Conservation (phyloP, 306 rosid species). For the Quercus gilva region DNA sequence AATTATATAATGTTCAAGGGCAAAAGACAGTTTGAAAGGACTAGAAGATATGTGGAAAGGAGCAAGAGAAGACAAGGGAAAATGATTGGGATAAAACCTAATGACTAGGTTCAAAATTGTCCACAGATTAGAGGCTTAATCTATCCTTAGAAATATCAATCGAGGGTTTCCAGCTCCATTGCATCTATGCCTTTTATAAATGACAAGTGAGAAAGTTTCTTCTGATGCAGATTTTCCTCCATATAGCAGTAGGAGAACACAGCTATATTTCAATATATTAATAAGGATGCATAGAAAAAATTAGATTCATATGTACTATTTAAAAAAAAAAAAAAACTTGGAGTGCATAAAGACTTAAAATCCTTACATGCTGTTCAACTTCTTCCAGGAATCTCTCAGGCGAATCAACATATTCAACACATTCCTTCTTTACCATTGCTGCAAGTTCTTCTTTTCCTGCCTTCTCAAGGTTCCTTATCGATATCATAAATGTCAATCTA, state of each 20-base stretch:
- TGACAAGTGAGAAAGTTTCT: slow-evolving; percentile 1
- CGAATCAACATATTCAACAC: slow-evolving; percentile 38
- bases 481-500: slow-evolving; percentile 56
- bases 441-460: slow-evolving; percentile 41
- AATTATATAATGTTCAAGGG: not conserved
- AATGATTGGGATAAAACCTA: not conserved
- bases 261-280: not conserved
- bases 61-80: not conserved
- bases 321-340: not conserved
- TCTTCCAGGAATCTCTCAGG: slow-evolving; percentile 43
- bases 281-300: not conserved
- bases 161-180: not conserved
- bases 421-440: slow-evolving; percentile 50
- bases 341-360: not conserved
- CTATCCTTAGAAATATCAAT: not conserved
- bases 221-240: not conserved
- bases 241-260: not conserved
- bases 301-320: not conserved
- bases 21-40: not conserved
- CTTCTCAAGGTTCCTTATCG: slow-evolving; percentile 51
- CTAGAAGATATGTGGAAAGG: not conserved
- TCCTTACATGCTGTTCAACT: slow-evolving; percentile 32
- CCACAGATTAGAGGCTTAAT: not conserved
- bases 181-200: not conserved
- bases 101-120: too few relatives aligned